Conservation (phyloP, 1,139 yeast species). For the Insectozyma bohioensis region DNA sequence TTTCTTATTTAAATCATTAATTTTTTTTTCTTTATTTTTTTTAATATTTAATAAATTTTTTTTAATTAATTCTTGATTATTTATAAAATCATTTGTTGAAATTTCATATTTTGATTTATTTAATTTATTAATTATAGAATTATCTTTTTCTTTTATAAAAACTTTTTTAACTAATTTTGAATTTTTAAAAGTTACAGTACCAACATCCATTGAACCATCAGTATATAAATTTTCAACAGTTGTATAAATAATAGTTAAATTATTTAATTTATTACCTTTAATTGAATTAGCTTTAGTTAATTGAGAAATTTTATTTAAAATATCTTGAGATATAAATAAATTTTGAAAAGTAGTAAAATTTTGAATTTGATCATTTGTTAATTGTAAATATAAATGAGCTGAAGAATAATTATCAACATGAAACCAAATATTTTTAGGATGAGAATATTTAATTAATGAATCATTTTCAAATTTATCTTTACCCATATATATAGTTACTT, state of each 20-base stretch:
- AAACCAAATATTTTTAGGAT: conserved; percentile 76
- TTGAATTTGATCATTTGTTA: conserved; percentile 45
- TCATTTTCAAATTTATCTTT: conserved; percentile 78
- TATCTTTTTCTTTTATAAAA: conserved; percentile 58
- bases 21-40: conserved; percentile 33
- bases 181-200: conserved; percentile 74
- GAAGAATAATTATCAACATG: conserved; percentile 80
- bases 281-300: conserved; percentile 80
- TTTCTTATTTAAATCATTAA: conserved; percentile 18
- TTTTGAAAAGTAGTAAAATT: conserved; percentile 28
- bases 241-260: conserved; percentile 70
- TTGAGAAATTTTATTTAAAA: conserved; percentile 67
- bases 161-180: conserved; percentile 53
- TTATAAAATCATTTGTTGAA: conserved; percentile 50
- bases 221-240: conserved; percentile 75
- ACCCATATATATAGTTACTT: conserved; percentile 58
- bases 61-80: conserved; percentile 39
- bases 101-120: conserved; percentile 59
- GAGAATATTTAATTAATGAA: conserved; percentile 66
- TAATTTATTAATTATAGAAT: conserved; percentile 61
- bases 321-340: conserved; percentile 47
- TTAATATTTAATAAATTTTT: conserved; percentile 37
- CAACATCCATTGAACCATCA: conserved; percentile 77
- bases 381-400: conserved; percentile 76
- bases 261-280: conserved; percentile 71